These are phyloP conservation scores for Gracilaria gracilis DNA, from an alignment of 23 red algal species.

Conservation along the genomic window DNA sequence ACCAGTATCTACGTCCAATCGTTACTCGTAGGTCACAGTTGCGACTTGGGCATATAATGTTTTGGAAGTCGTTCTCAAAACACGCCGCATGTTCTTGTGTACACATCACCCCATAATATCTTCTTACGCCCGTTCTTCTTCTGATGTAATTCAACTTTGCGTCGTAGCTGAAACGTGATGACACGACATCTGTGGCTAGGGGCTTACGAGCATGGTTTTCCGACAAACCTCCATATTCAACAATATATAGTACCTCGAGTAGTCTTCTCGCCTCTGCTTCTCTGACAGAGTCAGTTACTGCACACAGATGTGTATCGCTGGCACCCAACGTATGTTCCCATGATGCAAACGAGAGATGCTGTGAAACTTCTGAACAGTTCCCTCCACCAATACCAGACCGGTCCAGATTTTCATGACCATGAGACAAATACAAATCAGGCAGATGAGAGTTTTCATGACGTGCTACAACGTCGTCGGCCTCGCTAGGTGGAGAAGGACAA, in stretches of 20 bases:
- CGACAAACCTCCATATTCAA: background rate
- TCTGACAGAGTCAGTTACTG: background rate
- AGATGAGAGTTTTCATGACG: too few relatives aligned
- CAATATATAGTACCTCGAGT: slow-evolving; percentile 2
- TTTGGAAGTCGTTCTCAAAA: background rate
- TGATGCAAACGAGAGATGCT: background rate
- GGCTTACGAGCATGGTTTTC: background rate
- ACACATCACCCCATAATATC: slow-evolving; percentile 10
- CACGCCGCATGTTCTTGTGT: background rate
- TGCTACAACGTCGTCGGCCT: too few relatives aligned
- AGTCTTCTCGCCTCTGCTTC: background rate
- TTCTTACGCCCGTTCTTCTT: background rate
- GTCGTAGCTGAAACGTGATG: slow-evolving; percentile 12
- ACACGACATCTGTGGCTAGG: background rate
- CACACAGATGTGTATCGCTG: background rate
- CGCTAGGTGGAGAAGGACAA: too few relatives aligned
- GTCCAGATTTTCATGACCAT: too few relatives aligned
- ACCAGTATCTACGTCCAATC: background rate
- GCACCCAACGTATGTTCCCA: background rate
- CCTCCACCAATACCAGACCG: background rate
- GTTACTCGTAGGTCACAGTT: background rate
- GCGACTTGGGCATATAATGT: background rate
- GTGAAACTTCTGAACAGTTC: background rate
- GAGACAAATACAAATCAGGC: too few relatives aligned
- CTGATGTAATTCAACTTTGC: background rate